These are phyloP conservation scores for Penicillium sclerotiorum DNA, from an alignment of 2,329 filamentous ascomycete species.

Conservation along the genomic window DNA sequence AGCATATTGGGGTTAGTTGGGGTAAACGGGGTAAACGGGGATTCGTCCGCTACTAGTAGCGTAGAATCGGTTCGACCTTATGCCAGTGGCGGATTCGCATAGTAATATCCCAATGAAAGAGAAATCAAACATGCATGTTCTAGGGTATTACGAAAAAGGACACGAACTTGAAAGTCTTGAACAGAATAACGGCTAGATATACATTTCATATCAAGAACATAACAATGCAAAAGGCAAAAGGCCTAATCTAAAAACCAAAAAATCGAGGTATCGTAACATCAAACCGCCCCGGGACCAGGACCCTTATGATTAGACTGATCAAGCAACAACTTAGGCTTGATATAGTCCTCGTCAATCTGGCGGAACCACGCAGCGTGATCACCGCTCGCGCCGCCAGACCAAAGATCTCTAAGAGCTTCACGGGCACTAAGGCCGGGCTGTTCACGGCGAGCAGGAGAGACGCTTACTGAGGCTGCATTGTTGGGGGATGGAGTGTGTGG, in stretches of 20 bases:
- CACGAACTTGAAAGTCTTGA: too few relatives aligned
- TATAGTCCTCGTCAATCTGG: slow-evolving; percentile 92
- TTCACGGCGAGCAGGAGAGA: slow-evolving; percentile 33
- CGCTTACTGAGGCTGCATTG: slow-evolving; percentile 26
- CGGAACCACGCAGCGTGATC: slow-evolving; percentile 89
- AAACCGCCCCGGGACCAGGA: slow-evolving; percentile 43
- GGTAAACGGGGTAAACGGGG: too few relatives aligned
- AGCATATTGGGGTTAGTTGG: not conserved
- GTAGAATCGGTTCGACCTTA: too few relatives aligned
- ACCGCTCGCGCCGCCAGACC: slow-evolving; percentile 70
- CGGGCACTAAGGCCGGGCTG: slow-evolving; percentile 62
- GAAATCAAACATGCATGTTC: too few relatives aligned
- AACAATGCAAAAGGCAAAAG: slow-evolving; percentile 7
- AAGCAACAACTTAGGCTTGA: slow-evolving; percentile 86
- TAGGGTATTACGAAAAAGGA: slow-evolving; percentile 8
- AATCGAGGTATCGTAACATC: slow-evolving; percentile 11
- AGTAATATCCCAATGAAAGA: not conserved
- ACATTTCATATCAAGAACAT: slow-evolving; percentile 22
- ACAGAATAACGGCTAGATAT: slow-evolving; percentile 25
- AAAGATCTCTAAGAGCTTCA: slow-evolving; percentile 76
- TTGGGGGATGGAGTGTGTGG: slow-evolving; percentile 23
- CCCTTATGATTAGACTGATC: slow-evolving; percentile 62
- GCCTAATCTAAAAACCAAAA: not conserved
- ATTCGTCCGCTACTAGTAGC: not conserved
- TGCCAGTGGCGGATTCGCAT: too few relatives aligned